Evolutionary conservation across 805 yeast genomes (phyloP).

Genomic region (Candida takata): DNA sequence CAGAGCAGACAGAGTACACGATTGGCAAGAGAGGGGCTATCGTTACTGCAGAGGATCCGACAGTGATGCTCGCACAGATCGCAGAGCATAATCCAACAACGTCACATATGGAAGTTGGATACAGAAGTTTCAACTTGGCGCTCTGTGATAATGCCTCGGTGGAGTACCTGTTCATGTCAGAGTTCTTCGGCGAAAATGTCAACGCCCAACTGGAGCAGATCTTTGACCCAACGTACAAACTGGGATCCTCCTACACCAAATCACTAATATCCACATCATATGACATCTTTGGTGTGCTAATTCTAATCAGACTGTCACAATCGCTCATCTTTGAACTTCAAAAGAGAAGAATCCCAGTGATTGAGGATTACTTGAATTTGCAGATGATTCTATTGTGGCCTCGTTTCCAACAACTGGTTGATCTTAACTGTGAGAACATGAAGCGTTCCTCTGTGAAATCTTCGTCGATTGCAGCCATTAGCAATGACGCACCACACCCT

Average conservation of each 20-base stretch:
- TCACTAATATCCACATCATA: conserved; percentile 33
- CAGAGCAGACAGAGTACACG: conserved; percentile 21
- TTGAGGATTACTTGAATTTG: conserved; percentile 62
- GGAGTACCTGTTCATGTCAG: conserved; percentile 67
- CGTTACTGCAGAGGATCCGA: conserved; percentile 45
- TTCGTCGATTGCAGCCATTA: conserved; percentile 24
- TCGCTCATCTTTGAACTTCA: conserved; percentile 58
- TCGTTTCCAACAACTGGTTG: conserved; percentile 67
- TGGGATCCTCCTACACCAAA: conserved; percentile 44
- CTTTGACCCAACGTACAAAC: conserved; percentile 44
- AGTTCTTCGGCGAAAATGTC: conserved; percentile 54
- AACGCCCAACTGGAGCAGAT: conserved; percentile 41
- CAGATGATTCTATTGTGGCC: conserved; percentile 80
- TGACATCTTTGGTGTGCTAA: conserved; percentile 74
- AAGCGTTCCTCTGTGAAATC: conserved; percentile 35
- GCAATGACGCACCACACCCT: conserved; percentile 42
- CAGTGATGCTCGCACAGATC: conserved; percentile 74
- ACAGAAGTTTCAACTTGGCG: conserved; percentile 65
- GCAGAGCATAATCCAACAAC: conserved; percentile 68
- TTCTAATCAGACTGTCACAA: conserved; percentile 68
- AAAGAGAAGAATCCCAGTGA: conserved; percentile 60
- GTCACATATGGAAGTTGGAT: conserved; percentile 68
- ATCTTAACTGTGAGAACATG: conserved; percentile 68
- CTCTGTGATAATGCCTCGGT: conserved; percentile 69
- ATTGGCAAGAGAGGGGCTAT: conserved; percentile 48